These are phyloP conservation scores for Coemansia umbellata DNA, from an alignment of 192 early-diverging fungal species.

Conservation along the genomic window DNA sequence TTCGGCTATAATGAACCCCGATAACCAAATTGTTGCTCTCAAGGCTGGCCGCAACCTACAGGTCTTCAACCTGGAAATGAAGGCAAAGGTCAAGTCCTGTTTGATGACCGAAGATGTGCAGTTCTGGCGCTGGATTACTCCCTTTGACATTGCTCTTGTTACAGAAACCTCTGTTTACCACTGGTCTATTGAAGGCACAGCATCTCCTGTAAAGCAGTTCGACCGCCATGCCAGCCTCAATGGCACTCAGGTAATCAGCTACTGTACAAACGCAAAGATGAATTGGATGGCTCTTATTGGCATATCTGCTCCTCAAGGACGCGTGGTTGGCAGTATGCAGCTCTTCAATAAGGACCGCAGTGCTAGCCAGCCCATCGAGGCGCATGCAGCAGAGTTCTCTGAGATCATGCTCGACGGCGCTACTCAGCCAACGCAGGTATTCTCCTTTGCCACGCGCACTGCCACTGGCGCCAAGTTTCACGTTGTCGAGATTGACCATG, in stretches of 20 bases:
- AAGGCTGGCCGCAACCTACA: constrained; percentile 92
- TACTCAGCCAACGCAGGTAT: constrained; percentile 76
- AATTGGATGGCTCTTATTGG: constrained; percentile 96
- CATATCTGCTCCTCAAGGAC: constrained; percentile 85
- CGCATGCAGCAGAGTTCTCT: constrained; percentile 94
- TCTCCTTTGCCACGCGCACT: constrained; percentile 87
- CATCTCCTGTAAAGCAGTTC: constrained; percentile 84
- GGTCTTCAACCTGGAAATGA: constrained; percentile 96
- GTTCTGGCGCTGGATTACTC: constrained; percentile 95
- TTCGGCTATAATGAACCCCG: constrained; percentile 97
- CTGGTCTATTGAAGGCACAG: constrained; percentile 94
- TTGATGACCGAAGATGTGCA: constrained; percentile 85
- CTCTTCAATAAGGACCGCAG: constrained; percentile 89
- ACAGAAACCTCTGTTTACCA: constrained; percentile 89
- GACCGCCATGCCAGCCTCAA: constrained; percentile 80
- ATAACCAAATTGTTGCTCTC: constrained; percentile 88
- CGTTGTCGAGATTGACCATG: constrained; percentile 95
- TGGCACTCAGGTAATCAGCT: constrained; percentile 95
- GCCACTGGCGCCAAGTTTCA: constrained; percentile 86
- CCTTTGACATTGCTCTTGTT: constrained; percentile 81
- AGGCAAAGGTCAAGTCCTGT: constrained; percentile 93
- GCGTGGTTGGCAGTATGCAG: constrained; percentile 96
- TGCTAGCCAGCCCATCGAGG: constrained; percentile 92
- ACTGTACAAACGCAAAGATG: constrained; percentile 82
- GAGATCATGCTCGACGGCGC: constrained; percentile 79